phyloP scores from a whole-genome alignment of 208 protist genomes.

The Strigomonas culicis region DNA sequence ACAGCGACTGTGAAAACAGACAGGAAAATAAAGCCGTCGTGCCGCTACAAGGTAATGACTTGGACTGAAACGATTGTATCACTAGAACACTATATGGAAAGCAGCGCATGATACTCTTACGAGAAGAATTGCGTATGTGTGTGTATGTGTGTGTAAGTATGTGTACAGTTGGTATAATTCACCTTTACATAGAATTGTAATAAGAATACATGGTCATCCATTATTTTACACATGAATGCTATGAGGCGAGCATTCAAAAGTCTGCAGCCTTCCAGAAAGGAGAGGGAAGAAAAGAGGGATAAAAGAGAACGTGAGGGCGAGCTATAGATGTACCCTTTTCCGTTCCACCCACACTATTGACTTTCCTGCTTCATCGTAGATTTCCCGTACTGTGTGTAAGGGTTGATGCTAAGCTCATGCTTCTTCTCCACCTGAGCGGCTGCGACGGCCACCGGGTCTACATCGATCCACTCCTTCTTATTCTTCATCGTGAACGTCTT shows the following conservation, averaged over 20 bases:
- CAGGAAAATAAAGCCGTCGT: too few relatives aligned
- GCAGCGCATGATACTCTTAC: too few relatives aligned
- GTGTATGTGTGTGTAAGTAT: too few relatives aligned
- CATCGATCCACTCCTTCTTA: conserved; percentile 65
- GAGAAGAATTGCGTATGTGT: too few relatives aligned
- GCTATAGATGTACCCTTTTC: not conserved
- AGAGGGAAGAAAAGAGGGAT: too few relatives aligned
- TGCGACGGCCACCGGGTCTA: conserved; percentile 53
- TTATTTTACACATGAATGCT: conserved; percentile 2
- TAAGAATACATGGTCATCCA: not conserved
- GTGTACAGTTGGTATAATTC: not conserved
- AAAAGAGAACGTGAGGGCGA: not conserved
- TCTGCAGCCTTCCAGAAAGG: too few relatives aligned
- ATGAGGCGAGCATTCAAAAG: not conserved
- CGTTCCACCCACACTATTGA: not conserved
- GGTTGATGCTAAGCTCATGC: conserved; percentile 27
- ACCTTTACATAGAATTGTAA: not conserved
- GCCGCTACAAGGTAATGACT: too few relatives aligned
- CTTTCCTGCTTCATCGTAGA: not conserved
- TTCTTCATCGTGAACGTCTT: conserved; percentile 81
- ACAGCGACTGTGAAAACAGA: too few relatives aligned
- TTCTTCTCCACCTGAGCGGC: conserved; percentile 20
- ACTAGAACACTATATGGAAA: not conserved
- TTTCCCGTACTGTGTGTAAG: conserved; percentile 15
- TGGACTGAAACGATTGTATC: not conserved